Conservation (phyloP, 148 eudicot species). For the Dianthus caryophyllus region DNA sequence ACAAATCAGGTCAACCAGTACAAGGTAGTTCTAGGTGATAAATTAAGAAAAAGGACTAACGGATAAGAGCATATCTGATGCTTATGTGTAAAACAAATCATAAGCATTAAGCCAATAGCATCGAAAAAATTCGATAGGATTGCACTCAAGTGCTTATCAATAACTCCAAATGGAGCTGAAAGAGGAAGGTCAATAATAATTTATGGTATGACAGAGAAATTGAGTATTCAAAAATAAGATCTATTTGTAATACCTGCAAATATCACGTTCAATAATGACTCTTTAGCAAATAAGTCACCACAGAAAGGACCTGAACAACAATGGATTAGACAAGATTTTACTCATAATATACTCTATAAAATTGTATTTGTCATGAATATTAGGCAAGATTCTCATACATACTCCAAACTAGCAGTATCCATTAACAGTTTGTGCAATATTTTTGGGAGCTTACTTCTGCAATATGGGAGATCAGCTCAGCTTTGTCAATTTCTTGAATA, state of each 20-base stretch:
- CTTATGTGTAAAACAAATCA: constrained; percentile 94
- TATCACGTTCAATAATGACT: constrained; percentile 79
- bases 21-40: background rate
- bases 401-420: constrained; percentile 99
- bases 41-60: background rate
- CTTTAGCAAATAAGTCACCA: constrained; percentile 92
- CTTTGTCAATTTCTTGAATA: constrained; percentile 90
- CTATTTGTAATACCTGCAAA: constrained; percentile 62
- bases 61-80: constrained; percentile 68
- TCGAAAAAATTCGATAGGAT: constrained; percentile 82
- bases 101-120: constrained; percentile 96
- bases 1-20: constrained; percentile 5
- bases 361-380: background rate
- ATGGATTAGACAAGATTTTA: constrained; percentile 1
- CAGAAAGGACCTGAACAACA: constrained; percentile 81
- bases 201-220: background rate
- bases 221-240: background rate
- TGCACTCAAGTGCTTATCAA: constrained; percentile 88
- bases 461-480: constrained; percentile 94
- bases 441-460: constrained; percentile 96
- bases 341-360: background rate
- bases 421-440: constrained; percentile 93
- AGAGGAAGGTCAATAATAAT: constrained; percentile 1
- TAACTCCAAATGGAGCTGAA: constrained; percentile 83
- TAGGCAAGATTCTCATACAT: constrained; percentile 25